A percentile compares a stretch with the other conserved stretches of the same genome.
These are phyloP conservation scores for Cryptococcus sp. DNA, from an alignment of 1,284 basidiomycete genomes.

Conservation along the genomic window DNA sequence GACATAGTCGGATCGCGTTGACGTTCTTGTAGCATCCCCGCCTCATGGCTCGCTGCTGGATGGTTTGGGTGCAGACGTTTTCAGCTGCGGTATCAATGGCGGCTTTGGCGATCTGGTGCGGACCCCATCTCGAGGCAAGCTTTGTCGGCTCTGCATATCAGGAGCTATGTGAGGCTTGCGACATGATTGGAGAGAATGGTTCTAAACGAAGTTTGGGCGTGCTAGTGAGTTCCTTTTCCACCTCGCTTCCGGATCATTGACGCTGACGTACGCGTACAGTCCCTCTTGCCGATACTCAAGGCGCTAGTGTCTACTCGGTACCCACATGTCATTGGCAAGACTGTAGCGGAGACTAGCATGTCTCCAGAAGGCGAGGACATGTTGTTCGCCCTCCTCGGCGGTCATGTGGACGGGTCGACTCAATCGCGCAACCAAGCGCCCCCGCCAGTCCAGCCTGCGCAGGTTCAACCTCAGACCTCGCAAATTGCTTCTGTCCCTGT, in stretches of 20 bases:
- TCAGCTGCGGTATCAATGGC: constrained; percentile 45
- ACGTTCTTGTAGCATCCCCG: constrained; percentile 28
- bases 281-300: constrained; percentile 41
- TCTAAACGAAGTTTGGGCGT: constrained; percentile 33
- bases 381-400: constrained; percentile 47
- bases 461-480: not conserved
- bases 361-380: constrained; percentile 43
- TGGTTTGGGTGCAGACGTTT: constrained; percentile 48
- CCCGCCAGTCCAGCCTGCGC: constrained; percentile 1
- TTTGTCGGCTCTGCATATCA: constrained; percentile 37
- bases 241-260: too few relatives aligned
- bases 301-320: constrained; percentile 37
- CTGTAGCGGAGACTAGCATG: constrained; percentile 13
- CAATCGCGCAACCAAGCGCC: not conserved
- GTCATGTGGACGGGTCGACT: constrained; percentile 32
- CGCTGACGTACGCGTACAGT: constrained; percentile 9
- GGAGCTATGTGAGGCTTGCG: constrained; percentile 38
- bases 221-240: constrained; percentile 22
- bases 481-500: not conserved
- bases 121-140: constrained; percentile 34
- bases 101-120: constrained; percentile 46
- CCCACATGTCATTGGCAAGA: constrained; percentile 36
- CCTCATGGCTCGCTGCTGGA: constrained; percentile 40
- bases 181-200: constrained; percentile 40
- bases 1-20: not conserved